Base-by-base conservation (phyloP, 2,329 filamentous ascomycete species). In the Monosporascus sp. region DNA sequence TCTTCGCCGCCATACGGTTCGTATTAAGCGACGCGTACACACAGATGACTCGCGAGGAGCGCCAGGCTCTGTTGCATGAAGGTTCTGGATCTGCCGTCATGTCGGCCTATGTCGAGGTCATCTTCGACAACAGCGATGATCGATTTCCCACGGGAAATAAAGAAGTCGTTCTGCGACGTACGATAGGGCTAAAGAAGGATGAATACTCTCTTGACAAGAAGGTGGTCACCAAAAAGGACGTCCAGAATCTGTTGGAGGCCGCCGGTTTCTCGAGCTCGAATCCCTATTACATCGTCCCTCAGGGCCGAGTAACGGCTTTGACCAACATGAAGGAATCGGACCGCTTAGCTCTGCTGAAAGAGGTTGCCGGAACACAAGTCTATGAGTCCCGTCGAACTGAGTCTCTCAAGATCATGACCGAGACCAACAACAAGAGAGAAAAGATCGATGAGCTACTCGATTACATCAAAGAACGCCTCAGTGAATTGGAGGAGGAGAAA, bases 271-370 rank as follows among this genome's bases (percentile, higher is more conserved):
- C 93, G 56, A 86, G 91, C 60, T 96, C 92, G 53, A 99, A 99
- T 69, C 94, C 94, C 25, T 99, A 97, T 78, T 99, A 99, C 71
- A 99, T 99, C 64, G 95, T 99, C 2, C 94, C 95, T 0, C 94
- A 99, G 70, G 94, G 94, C 51, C 90, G 94, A 67, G 92, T 99
- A 55, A 97, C 94, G 0, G 87, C 90, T 24, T 78, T 99, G 66
- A 99, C 94, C 45, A 99, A 97, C 70, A 99, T 99, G 94, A 97
- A 97, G 72, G 94, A 99, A 70, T 85, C 86, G 1, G 92, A 97
- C 69, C 84, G 94, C 50, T 74, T 99, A 57, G 92, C 88, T 61
- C 77, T 99, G 55, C 75, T 99, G 57, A 99, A 99, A 72, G 94
- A 97, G 67, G 94, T 99, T n/a, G 94, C 94, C 1, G 94, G 94